Evolutionary conservation across 371 early-diverging fungal genomes (phyloP).

Genomic region (Actinomortierella ambigua): DNA sequence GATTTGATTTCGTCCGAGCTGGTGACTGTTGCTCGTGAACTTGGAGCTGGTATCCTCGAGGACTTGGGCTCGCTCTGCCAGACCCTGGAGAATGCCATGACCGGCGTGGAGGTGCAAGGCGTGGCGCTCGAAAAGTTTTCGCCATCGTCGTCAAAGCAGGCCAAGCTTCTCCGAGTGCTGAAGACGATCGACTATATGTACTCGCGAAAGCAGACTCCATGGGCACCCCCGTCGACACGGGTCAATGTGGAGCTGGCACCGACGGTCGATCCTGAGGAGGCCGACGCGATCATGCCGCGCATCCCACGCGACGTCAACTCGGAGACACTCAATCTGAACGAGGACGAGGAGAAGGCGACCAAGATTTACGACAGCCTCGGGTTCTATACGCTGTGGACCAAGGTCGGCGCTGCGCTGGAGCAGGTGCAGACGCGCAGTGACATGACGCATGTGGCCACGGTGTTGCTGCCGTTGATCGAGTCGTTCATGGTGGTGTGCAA

Average conservation of each 20-base stretch:
- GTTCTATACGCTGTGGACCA: constrained; percentile 80
- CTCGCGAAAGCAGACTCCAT: constrained; percentile 48
- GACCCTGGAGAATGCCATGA: constrained; percentile 62
- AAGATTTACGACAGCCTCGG: constrained; percentile 75
- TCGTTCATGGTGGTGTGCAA: constrained; percentile 96
- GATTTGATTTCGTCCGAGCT: constrained; percentile 82
- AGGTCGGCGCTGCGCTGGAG: constrained; percentile 75
- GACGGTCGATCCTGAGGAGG: constrained; percentile 49
- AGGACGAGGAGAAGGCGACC: constrained; percentile 61
- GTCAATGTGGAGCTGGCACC: constrained; percentile 47
- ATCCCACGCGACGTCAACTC: constrained; percentile 31
- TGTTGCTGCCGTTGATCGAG: constrained; percentile 93
- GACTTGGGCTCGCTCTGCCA: constrained; percentile 70
- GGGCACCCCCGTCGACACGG: constrained; percentile 19
- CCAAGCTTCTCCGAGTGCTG: constrained; percentile 90
- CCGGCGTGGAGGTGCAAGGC: constrained; percentile 67
- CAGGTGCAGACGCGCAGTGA: constrained; percentile 78
- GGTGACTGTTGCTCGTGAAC: constrained; percentile 67
- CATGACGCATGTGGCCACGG: constrained; percentile 89
- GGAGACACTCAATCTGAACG: constrained; percentile 28
- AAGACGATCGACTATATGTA: constrained; percentile 93
- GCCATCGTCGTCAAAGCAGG: constrained; percentile 86
- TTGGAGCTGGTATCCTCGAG: constrained; percentile 68
- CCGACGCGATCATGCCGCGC: constrained; percentile 39
- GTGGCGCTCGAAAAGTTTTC: constrained; percentile 74